Evolutionary conservation across 306 rosid genomes (phyloP), one percentile per base, ranked within the genome.

Genomic region (Citrullus colocynthis): DNA sequence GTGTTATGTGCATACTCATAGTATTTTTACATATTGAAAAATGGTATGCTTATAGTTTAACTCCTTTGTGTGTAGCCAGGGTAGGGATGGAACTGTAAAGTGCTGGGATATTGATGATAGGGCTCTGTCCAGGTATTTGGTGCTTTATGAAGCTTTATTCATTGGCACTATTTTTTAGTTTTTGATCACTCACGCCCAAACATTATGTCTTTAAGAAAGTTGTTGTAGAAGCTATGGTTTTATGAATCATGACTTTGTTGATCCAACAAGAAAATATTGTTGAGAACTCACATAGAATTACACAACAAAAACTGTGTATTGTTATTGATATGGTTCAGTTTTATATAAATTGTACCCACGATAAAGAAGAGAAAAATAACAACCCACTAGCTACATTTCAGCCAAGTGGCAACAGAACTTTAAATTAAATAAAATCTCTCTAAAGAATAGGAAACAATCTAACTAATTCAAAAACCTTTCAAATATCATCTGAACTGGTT

Each of bases 21-120:
- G 16, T 61, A 14, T 48, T 12, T 12, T 48, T 3, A 12, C 0
- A 48, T 5, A 48, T 1, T 48, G 54, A 48, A 48, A 48, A 55
- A 80, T 85, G 73, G 28, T 78, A 12, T 13, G 48, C 62, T 65
- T 24, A 70, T 44, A 41, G 37, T 61, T 44, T 5, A 45, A 54
- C 42, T 32, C 44, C 77, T 73, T 14, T 89, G 32, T 74, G 28
- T 88, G 81, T 81, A 95, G 99, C 87, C 99, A 92, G 90, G 97
- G 99, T 45, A 95, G 97, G 85, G 99, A 95, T 86, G 99, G 97
- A 79, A 90, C 97, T 32, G 88, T 92, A 7, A 95, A 95, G 87
- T 81, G 89, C 83, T 95, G 99, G 99, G 92, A 92, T 76, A 81
- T 92, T 48, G 85, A 77, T 81, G 89, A 85, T 54, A 88, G 96